A percentile compares a stretch with the other conserved stretches of the same genome.
Conservation (phyloP, 202 grass and related monocot species). For the Eragrostis tef region DNA sequence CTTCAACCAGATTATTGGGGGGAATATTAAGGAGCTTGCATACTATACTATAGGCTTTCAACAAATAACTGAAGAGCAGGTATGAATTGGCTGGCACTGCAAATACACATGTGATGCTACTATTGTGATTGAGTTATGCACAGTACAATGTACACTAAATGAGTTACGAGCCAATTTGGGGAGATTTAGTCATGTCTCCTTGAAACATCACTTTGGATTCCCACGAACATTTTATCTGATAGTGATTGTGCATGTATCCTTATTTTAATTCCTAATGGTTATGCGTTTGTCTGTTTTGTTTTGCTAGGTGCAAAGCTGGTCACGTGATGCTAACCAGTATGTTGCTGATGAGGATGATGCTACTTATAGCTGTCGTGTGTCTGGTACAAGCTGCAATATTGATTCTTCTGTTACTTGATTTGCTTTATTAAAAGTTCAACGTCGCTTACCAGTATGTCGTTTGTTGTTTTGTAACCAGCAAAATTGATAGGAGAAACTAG, state of each 20-base stretch:
- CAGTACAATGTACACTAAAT: constrained; percentile 5
- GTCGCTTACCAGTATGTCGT: not conserved
- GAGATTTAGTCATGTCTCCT: constrained; percentile 8
- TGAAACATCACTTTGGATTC: not conserved
- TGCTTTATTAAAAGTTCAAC: constrained; percentile 12
- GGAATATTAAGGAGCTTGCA: constrained; percentile 77
- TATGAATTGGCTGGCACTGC: constrained; percentile 45
- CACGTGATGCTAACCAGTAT: constrained; percentile 89
- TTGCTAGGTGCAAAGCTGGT: constrained; percentile 79
- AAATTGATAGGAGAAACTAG: not conserved
- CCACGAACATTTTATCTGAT: constrained; percentile 1
- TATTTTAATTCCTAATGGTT: constrained; percentile 31
- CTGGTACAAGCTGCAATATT: constrained; percentile 64
- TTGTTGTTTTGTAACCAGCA: not conserved
- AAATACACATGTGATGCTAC: constrained; percentile 14
- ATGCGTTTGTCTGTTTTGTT: constrained; percentile 43
- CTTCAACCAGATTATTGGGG: constrained; percentile 61
- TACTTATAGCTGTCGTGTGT: constrained; percentile 95
- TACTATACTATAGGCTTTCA: constrained; percentile 88
- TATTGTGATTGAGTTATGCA: not conserved
- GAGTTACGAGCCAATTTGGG: not conserved
- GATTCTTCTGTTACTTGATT: constrained; percentile 29
- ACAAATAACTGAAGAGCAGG: constrained; percentile 94
- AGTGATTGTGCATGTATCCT: not conserved
- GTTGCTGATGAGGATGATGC: constrained; percentile 95